Base-by-base conservation (phyloP, 1,284 basidiomycete genomes). In the Phellopilus nigrolimitatus region DNA sequence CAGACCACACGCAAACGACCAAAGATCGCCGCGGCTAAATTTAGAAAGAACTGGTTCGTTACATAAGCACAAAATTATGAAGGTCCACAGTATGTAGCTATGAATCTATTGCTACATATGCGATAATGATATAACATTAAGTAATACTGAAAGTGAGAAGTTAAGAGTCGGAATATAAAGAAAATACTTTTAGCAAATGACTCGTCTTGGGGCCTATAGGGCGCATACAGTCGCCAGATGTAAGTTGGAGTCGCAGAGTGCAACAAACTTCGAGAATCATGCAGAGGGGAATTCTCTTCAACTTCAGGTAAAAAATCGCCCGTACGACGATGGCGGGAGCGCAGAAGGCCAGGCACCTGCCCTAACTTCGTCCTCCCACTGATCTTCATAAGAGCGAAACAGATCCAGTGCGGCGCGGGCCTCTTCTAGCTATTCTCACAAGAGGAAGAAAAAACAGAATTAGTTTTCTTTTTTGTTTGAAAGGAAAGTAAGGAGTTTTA, bases 341-440 rank as follows among this genome's bases (percentile, higher is more conserved):
- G 75, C 71, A 60, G 77, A 80, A 4, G 79, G 80, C 80, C 80
- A 82, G 10, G 65, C 66, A 10, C 77, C 76, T 8, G 67, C 64
- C 28, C 64, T 60, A 31, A 82, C 66, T 17, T 70, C 62, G n/a
- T 62, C 65, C 59, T 81, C 78, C 68, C 79, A 80, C 19, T 68
- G 56, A 27, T 68, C 66, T 58, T 79, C 72, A 51, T 68, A 74
- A 4, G 73, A 78, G 15, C 79, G 71, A 65, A 78, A 80, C n/a
- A 81, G 61, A 61, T 80, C 77, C 46, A 80, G 68, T 5, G 71
- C 66, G 24, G 76, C 76, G 3, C 77, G 71, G 24, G 76, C 76
- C 49, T 71, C 63, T 62, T 80, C 79, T 33, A 77, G 60, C 79
- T 82, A 54, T 38, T 10, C 39, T 17, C 22, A 31, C 34, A 37